Conservation (phyloP, 805 yeast genomes). For the Starmerella bombi region DNA sequence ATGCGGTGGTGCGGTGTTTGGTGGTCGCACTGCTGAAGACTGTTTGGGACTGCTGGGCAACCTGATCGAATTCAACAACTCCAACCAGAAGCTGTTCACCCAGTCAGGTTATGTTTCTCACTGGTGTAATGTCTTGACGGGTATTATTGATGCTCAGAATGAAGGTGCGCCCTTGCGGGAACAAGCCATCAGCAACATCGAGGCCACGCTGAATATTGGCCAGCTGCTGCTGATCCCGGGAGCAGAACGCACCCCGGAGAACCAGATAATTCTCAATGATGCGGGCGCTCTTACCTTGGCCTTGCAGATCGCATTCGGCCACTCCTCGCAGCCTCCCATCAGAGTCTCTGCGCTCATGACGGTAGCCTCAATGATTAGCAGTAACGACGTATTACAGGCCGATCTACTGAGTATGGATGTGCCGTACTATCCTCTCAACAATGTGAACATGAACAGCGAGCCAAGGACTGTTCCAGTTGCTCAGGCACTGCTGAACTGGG, state of each 20-base stretch:
- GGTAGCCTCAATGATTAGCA: constrained; percentile 60
- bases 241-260: constrained; percentile 44
- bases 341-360: constrained; percentile 59
- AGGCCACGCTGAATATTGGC: constrained; percentile 57
- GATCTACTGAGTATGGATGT: constrained; percentile 75
- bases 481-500: constrained; percentile 70
- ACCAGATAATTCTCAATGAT: constrained; percentile 48
- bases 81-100: constrained; percentile 77
- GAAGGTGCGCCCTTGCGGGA: constrained; percentile 32
- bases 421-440: constrained; percentile 72
- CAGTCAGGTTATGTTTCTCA: constrained; percentile 71
- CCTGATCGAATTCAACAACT: constrained; percentile 65
- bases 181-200: constrained; percentile 56
- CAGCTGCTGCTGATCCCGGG: constrained; percentile 61
- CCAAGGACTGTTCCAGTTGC: constrained; percentile 49
- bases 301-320: constrained; percentile 54
- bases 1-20: constrained; percentile 84
- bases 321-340: constrained; percentile 48
- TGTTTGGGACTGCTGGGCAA: constrained; percentile 64
- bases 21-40: constrained; percentile 86
- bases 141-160: constrained; percentile 42
- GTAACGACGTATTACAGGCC: constrained; percentile 53
- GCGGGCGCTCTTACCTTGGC: constrained; percentile 54
- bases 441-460: constrained; percentile 30
- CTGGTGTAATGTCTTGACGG: constrained; percentile 42